A percentile compares a stretch with the other conserved stretches of the same genome.
These are phyloP conservation scores for Coniochaeta sp. DNA, from an alignment of 2,329 filamentous ascomycete genomes.

Conservation along the genomic window DNA sequence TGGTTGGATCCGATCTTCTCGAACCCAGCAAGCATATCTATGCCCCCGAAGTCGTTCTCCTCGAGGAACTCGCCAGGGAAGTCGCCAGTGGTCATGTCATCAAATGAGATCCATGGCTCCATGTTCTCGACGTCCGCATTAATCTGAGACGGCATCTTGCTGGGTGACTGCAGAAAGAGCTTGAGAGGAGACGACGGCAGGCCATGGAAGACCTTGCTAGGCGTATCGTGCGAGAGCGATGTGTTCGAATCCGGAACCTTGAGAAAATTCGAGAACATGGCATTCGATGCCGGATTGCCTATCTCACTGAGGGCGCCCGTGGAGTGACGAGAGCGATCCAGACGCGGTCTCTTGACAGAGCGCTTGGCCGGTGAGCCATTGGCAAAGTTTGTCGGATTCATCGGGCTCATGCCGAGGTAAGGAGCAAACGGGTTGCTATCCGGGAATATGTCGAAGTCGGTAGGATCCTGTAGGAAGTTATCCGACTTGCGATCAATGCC, in stretches of 20 bases:
- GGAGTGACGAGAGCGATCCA: slow-evolving; percentile 54
- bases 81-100: slow-evolving; percentile 39
- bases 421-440: slow-evolving; percentile 21
- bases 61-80: slow-evolving; percentile 42
- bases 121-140: slow-evolving; percentile 28
- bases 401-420: slow-evolving; percentile 21
- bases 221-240: slow-evolving; percentile 32
- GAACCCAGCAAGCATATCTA: slow-evolving; percentile 70
- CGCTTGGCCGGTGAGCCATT: slow-evolving; percentile 62
- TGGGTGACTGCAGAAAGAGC: slow-evolving; percentile 31
- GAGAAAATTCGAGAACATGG: slow-evolving; percentile 32
- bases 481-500: slow-evolving; percentile 37
- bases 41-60: slow-evolving; percentile 49
- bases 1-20: slow-evolving; percentile 58
- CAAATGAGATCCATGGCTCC: slow-evolving; percentile 32
- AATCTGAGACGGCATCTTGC: slow-evolving; percentile 22
- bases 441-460: slow-evolving; percentile 57
- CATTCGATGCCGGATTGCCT: slow-evolving; percentile 37
- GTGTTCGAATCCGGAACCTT: slow-evolving; percentile 35
- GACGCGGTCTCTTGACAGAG: slow-evolving; percentile 48
- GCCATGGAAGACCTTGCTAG: slow-evolving; percentile 48
- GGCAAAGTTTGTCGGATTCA: slow-evolving; percentile 28
- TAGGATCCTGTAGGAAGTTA: slow-evolving; percentile 40
- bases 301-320: slow-evolving; percentile 55
- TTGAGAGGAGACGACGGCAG: slow-evolving; percentile 52